Conservation (phyloP, 2,329 filamentous ascomycete species). For the Aspergillus awamori region DNA sequence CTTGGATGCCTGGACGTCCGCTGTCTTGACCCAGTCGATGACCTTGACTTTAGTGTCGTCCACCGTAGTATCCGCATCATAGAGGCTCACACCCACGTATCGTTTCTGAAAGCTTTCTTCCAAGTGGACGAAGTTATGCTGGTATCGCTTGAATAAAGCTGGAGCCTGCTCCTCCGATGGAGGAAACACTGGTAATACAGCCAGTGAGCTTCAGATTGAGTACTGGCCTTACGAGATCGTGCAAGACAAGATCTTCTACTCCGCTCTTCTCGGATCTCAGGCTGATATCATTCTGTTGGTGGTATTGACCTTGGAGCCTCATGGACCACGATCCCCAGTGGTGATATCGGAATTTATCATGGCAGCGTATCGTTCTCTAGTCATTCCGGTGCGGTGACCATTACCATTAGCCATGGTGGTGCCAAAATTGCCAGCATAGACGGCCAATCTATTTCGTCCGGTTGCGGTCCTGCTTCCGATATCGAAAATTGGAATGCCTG, state of each 20-base stretch:
- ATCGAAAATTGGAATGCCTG: conserved; percentile 39
- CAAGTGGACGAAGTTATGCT: conserved; percentile 3
- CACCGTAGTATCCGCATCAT: too few species aligned
- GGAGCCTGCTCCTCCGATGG: too few species aligned
- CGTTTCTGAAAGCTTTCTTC: too few species aligned
- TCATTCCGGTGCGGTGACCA: conserved; percentile 21
- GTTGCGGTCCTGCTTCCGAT: conserved; percentile 20
- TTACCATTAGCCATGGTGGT: conserved; percentile 27
- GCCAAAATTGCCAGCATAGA: conserved; percentile 19
- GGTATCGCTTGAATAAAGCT: conserved; percentile 30
- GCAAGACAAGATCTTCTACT: conserved; percentile 27
- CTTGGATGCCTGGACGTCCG: too few species aligned
- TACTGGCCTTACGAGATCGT: conserved; percentile 19
- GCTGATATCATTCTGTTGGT: conserved; percentile 35
- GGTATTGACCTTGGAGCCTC: conserved; percentile 14
- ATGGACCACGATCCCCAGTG: conserved; percentile 31
- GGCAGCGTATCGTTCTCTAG: conserved; percentile 28
- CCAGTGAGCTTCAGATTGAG: conserved; percentile 25
- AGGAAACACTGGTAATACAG: conserved; percentile 28
- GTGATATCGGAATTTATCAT: conserved; percentile 35
- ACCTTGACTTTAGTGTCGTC: too few species aligned
- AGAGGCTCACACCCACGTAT: too few species aligned
- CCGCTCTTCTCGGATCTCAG: conserved; percentile 37
- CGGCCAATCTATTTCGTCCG: conserved; percentile 25
- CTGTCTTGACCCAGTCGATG: too few species aligned